Conservation (phyloP, 768 basidiomycete genomes). For the Boletus reticulatus region DNA sequence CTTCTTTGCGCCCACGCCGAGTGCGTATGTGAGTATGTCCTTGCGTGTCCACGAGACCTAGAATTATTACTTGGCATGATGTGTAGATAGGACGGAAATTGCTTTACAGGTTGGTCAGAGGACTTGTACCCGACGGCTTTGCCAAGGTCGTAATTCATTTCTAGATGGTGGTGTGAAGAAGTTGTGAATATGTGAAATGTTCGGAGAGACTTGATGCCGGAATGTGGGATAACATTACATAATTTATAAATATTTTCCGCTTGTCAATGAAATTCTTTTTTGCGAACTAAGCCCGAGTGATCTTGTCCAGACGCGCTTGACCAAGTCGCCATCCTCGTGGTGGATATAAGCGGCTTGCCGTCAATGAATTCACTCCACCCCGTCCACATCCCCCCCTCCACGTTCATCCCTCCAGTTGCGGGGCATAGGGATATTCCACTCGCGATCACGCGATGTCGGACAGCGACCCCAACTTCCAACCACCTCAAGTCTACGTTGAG, state of each 20-base stretch:
- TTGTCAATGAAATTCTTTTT: too few relatives aligned
- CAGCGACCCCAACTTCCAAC: constrained; percentile 8
- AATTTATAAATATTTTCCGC: not conserved
- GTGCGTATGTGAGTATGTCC: constrained; percentile 75
- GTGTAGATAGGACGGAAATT: not conserved
- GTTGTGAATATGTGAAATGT: too few relatives aligned
- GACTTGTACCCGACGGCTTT: constrained; percentile 62
- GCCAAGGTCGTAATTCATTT: constrained; percentile 44
- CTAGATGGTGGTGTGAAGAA: not conserved
- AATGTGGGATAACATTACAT: not conserved
- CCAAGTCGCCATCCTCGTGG: not conserved
- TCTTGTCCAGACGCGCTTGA: too few relatives aligned
- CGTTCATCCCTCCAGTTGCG: constrained; percentile 1
- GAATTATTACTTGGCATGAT: not conserved
- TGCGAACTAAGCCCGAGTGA: too few relatives aligned
- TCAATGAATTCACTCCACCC: not conserved
- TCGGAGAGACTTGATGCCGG: too few relatives aligned
- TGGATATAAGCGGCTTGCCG: constrained; percentile 5
- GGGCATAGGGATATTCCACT: not conserved
- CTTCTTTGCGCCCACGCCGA: constrained; percentile 78
- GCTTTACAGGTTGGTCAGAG: constrained; percentile 52
- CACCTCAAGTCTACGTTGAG: constrained; percentile 19
- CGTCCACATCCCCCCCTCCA: not conserved
- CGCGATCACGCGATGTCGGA: constrained; percentile 16
- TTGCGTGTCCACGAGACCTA: constrained; percentile 85